phyloP scores from a whole-genome alignment of 75 land plant species.

The Selaginella moellendorffii region DNA sequence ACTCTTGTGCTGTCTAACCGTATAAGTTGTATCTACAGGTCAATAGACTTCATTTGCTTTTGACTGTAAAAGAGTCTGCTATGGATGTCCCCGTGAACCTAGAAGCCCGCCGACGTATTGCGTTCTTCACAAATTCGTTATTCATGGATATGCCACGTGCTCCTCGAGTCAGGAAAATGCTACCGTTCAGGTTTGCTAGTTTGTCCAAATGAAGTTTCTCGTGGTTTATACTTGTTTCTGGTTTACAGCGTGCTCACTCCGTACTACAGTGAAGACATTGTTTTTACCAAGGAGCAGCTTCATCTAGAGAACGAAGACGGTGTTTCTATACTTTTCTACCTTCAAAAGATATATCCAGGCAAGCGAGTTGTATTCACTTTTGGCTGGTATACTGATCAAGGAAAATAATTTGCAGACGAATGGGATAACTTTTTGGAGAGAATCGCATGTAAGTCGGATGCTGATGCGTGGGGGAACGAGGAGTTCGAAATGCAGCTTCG shows the following conservation, averaged over 20 bases:
- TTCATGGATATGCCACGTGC: conserved; percentile 3
- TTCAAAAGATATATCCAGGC: conserved; percentile 88
- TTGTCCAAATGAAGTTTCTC: too few species aligned
- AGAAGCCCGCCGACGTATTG: conserved; percentile 19
- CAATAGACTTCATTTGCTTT: conserved; percentile 3
- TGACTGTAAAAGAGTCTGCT: conserved; percentile 1
- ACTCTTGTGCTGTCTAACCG: not conserved
- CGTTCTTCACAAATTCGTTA: not conserved
- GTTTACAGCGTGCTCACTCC: conserved; percentile 68
- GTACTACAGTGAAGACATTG: conserved; percentile 65
- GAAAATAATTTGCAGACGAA: conserved; percentile 78
- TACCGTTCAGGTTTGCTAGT: conserved; percentile 1
- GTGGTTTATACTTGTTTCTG: too few species aligned
- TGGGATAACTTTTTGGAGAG: conserved; percentile 96
- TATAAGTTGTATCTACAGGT: not conserved
- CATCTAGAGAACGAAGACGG: conserved; percentile 43
- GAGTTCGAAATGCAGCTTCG: conserved; percentile 67
- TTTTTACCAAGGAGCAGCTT: conserved; percentile 40
- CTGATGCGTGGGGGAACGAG: conserved; percentile 22
- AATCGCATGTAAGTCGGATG: conserved; percentile 22
- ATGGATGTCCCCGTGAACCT: conserved; percentile 9
- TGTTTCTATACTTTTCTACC: conserved; percentile 55
- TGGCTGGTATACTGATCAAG: too few species aligned
- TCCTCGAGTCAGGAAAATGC: conserved; percentile 4
- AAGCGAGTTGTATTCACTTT: not conserved